Conservation (phyloP, 1,284 basidiomycete genomes). For the Tremellales sp. region DNA sequence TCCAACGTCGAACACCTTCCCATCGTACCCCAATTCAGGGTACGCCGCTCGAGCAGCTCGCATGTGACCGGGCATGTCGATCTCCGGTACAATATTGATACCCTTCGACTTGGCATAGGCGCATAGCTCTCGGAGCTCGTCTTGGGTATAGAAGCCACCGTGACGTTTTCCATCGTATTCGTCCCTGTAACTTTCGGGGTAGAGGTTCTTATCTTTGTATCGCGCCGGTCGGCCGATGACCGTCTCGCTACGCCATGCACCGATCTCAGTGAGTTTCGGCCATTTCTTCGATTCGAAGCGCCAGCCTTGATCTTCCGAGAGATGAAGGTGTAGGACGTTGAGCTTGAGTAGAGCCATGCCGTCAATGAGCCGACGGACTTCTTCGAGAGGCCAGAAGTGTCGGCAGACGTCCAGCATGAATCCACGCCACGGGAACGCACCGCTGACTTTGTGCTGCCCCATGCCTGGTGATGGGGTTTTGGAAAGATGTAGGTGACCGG, state of each 20-base stretch:
- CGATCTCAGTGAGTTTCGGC: slow-evolving; percentile 14
- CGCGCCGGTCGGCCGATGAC: slow-evolving; percentile 11
- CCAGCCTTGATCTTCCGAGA: slow-evolving; percentile 21
- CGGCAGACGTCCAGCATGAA: too few relatives aligned
- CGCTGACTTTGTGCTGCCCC: too few relatives aligned
- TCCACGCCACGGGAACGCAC: too few relatives aligned
- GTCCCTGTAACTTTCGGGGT: slow-evolving; percentile 13
- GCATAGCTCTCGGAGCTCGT: slow-evolving; percentile 10
- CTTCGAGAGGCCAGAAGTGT: too few relatives aligned
- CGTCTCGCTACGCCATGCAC: slow-evolving; percentile 3
- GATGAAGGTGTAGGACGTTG: slow-evolving; percentile 20
- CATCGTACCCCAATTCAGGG: slow-evolving; percentile 18
- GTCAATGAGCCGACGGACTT: too few relatives aligned
- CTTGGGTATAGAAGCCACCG: slow-evolving; percentile 17
- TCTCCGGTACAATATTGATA: slow-evolving; percentile 14
- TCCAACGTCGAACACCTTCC: slow-evolving; percentile 1
- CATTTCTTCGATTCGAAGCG: slow-evolving; percentile 18
- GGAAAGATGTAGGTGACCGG: too few relatives aligned
- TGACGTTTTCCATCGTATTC: slow-evolving; percentile 13
- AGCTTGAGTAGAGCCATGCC: slow-evolving; percentile 11
- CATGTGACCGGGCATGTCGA: slow-evolving; percentile 23
- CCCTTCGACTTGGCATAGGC: slow-evolving; percentile 8
- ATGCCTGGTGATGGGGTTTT: too few relatives aligned
- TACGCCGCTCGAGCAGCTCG: slow-evolving; percentile 17
- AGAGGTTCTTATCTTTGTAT: slow-evolving; percentile 7